Evolutionary conservation across 2,329 filamentous ascomycete species (phyloP).

Genomic region (Penicillium thymicola): DNA sequence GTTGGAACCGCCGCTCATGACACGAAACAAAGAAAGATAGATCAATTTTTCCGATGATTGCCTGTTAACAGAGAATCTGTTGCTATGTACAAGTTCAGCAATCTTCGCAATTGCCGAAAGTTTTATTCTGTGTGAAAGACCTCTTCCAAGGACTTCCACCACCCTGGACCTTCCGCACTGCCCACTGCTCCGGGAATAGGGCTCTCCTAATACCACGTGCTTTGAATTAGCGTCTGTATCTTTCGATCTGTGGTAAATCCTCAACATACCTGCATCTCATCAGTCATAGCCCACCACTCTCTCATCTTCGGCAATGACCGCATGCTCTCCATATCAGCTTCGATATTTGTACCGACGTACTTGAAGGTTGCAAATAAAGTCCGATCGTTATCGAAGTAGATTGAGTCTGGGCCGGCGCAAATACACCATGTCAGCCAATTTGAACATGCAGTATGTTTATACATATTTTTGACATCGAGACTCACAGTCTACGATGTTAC

Average conservation of each 20-base stretch:
- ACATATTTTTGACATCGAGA: constrained; percentile 3
- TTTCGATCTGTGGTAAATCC: background rate
- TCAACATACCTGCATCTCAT: constrained; percentile 61
- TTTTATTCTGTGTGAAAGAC: constrained; percentile 33
- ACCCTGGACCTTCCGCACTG: constrained; percentile 35
- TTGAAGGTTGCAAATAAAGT: constrained; percentile 75
- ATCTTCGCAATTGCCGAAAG: background rate
- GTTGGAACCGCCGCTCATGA: constrained; percentile 78
- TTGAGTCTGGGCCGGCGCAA: constrained; percentile 54
- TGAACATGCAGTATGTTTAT: background rate
- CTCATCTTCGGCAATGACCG: constrained; percentile 67
- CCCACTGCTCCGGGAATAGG: constrained; percentile 31
- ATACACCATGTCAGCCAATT: background rate
- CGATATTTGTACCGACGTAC: constrained; percentile 70
- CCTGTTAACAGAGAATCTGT: background rate
- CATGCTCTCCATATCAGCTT: constrained; percentile 74
- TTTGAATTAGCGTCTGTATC: constrained; percentile 4
- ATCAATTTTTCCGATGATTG: constrained; percentile 62
- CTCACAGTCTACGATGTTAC: constrained; percentile 70
- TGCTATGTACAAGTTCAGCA: constrained; percentile 4
- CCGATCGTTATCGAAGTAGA: constrained; percentile 65
- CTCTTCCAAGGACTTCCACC: constrained; percentile 38
- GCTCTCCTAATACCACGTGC: constrained; percentile 25
- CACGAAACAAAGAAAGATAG: constrained; percentile 69
- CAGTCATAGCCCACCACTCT: constrained; percentile 80